Conservation (phyloP, 176 grass and related monocot genomes). For the Musa acuminata region DNA sequence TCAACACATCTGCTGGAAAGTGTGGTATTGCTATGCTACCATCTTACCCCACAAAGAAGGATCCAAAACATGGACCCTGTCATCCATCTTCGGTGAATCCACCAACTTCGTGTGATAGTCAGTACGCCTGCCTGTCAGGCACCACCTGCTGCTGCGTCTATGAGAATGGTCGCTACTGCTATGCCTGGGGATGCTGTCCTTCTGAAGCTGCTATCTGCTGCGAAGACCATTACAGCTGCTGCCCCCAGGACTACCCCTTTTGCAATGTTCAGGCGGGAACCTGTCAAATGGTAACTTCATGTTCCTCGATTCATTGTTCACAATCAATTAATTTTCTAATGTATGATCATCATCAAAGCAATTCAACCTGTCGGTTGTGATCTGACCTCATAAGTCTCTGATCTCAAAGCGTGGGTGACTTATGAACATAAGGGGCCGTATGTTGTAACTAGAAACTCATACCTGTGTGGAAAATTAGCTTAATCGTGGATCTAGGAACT, state of each 20-base stretch:
- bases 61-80: constrained; percentile 42
- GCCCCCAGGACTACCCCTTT: constrained; percentile 60
- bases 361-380: too few species aligned
- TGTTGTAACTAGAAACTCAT: too few species aligned
- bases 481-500: too few species aligned
- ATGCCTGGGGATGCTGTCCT: constrained; percentile 81
- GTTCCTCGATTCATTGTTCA: background rate
- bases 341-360: background rate
- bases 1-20: constrained; percentile 41
- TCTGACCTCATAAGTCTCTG: too few species aligned
- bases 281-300: constrained; percentile 49
- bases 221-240: constrained; percentile 72
- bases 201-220: constrained; percentile 64
- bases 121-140: constrained; percentile 30
- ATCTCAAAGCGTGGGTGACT: too few species aligned
- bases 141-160: constrained; percentile 84
- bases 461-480: too few species aligned
- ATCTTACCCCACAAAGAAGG: constrained; percentile 75
- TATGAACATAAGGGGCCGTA: too few species aligned
- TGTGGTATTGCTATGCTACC: constrained; percentile 82
- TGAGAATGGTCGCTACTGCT: constrained; percentile 41
- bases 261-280: constrained; percentile 53
- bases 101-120: constrained; percentile 26
- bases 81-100: constrained; percentile 44
- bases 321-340: background rate